phyloP scores from a whole-genome alignment of 257 asterid species.

The Gentiana macrophylla region DNA sequence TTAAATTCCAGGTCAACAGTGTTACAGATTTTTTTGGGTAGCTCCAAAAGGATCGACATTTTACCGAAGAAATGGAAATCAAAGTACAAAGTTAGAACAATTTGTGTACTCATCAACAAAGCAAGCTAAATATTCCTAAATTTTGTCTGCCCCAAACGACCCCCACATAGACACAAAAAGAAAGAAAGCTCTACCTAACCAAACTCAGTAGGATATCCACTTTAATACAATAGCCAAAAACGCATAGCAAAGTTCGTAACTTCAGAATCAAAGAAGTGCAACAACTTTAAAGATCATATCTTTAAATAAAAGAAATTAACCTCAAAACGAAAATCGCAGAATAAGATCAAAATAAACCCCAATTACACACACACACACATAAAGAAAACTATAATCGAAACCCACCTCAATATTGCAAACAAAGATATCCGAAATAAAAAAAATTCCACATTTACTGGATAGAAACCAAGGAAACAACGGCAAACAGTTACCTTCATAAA shows the following conservation, averaged over 20 bases:
- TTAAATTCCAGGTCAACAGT: too few species aligned
- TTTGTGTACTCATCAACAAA: too few species aligned
- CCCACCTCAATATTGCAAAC: slow-evolving; percentile 30
- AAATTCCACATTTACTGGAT: not conserved
- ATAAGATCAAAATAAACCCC: slow-evolving; percentile 1
- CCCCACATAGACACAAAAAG: not conserved
- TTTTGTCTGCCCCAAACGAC: too few species aligned
- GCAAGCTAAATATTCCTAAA: too few species aligned
- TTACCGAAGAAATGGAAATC: not conserved
- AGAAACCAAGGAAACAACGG: not conserved
- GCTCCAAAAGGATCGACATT: too few species aligned
- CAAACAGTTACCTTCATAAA: slow-evolving; percentile 28
- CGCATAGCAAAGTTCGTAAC: slow-evolving; percentile 7
- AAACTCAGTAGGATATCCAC: slow-evolving; percentile 4
- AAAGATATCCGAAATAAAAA: slow-evolving; percentile 9
- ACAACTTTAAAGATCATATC: slow-evolving; percentile 4
- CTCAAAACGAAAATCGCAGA: not conserved
- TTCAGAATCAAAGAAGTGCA: slow-evolving; percentile 1
- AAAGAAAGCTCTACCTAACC: not conserved
- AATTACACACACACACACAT: not conserved
- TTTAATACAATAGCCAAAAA: not conserved
- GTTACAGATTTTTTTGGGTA: too few species aligned
- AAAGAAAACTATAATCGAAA: slow-evolving; percentile 1
- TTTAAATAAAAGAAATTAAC: not conserved
- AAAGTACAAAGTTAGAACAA: not conserved